Evolutionary conservation across 2,329 filamentous ascomycete species (phyloP).

Genomic region (Fusarium temperatum): DNA sequence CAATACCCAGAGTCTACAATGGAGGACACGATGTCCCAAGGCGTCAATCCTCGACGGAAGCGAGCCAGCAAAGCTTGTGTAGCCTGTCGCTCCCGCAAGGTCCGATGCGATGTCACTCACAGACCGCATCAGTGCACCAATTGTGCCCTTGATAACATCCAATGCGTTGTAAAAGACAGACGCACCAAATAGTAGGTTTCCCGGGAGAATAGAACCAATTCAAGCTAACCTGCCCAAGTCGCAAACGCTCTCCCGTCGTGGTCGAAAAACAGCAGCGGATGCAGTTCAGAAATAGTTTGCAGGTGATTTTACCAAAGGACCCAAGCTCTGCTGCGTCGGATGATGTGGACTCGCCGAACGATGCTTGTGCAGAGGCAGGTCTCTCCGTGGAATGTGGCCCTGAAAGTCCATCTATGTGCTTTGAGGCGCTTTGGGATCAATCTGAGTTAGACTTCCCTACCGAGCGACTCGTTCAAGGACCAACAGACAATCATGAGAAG

Average conservation of each 20-base stretch:
- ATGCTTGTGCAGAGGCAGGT: background rate
- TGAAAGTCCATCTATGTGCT: background rate
- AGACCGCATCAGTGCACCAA: slow-evolving; percentile 19
- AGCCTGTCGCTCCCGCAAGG: slow-evolving; percentile 16
- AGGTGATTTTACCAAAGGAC: background rate
- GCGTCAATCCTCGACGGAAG: background rate
- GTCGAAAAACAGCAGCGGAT: background rate
- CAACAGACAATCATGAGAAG: background rate
- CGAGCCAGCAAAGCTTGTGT: slow-evolving; percentile 21
- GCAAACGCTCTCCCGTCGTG: background rate
- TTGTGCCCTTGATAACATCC: slow-evolving; percentile 14
- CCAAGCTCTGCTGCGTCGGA: background rate
- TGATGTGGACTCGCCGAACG: background rate
- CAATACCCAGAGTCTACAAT: background rate
- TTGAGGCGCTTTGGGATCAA: background rate
- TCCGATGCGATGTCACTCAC: slow-evolving; percentile 22
- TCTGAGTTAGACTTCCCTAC: background rate
- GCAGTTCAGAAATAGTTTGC: background rate
- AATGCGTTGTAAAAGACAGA: slow-evolving; percentile 18
- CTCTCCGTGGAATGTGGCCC: background rate
- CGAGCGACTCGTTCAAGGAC: background rate
- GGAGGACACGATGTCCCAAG: background rate
- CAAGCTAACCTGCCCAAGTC: background rate
- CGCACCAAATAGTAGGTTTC: slow-evolving; percentile 14
- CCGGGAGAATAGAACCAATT: accelerated